Evolutionary conservation across 768 basidiomycete genomes (phyloP).

Genomic region (Chalciporus piperatus): DNA sequence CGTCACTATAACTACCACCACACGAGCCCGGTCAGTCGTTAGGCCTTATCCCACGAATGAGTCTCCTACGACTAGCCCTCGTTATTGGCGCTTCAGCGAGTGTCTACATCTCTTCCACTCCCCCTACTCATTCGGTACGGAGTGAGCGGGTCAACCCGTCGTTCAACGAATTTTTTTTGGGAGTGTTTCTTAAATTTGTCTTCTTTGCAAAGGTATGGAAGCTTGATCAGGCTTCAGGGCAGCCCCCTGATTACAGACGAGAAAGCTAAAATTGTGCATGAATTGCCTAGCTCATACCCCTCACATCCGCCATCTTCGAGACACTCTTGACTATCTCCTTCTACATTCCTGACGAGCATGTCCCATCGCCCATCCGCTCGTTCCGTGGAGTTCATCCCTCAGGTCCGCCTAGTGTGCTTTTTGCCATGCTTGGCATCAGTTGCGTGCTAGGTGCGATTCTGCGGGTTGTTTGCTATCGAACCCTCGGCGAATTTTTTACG

Average conservation of each 20-base stretch:
- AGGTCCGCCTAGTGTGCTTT: not conserved
- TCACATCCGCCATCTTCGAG: not conserved
- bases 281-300: not conserved
- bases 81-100: too few species aligned
- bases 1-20: too few species aligned
- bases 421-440: slow-evolving; percentile 35
- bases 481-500: slow-evolving; percentile 48
- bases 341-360: not conserved
- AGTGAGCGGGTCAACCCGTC: not conserved
- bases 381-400: not conserved
- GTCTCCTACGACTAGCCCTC: too few species aligned
- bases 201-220: not conserved
- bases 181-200: not conserved
- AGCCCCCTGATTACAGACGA: too few species aligned
- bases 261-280: not conserved
- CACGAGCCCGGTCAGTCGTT: too few species aligned
- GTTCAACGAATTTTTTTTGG: not conserved
- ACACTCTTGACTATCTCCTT: not conserved
- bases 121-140: not conserved
- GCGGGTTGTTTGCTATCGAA: slow-evolving; percentile 42
- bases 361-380: not conserved
- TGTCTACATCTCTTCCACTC: not conserved
- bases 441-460: slow-evolving; percentile 37
- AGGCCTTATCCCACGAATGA: too few species aligned
- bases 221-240: too few species aligned